These are phyloP conservation scores for Emericellopsis cladophorae DNA, from an alignment of 2,329 filamentous ascomycete species.

Conservation along the genomic window DNA sequence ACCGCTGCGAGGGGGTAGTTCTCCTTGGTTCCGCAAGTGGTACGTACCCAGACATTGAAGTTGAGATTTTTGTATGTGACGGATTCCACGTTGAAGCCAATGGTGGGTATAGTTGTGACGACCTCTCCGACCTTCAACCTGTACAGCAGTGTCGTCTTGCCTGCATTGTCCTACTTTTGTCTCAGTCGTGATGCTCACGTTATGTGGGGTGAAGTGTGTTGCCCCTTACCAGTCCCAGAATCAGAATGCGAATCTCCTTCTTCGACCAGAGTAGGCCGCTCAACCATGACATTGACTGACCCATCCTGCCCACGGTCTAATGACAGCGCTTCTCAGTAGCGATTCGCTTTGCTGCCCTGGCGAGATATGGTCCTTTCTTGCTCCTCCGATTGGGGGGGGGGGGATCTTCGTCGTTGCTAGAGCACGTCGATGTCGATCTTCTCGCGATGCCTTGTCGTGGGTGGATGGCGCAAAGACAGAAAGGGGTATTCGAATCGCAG, in stretches of 20 bases:
- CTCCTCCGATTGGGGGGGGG: too few species aligned
- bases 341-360: too few species aligned
- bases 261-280: slow-evolving; percentile 73
- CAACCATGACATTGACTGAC: slow-evolving; percentile 54
- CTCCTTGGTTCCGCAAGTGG: not conserved
- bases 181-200: not conserved
- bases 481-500: too few species aligned
- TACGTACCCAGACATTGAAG: slow-evolving; percentile 90
- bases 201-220: too few species aligned
- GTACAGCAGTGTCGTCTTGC: slow-evolving; percentile 95
- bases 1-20: not conserved
- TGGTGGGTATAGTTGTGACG: slow-evolving; percentile 96
- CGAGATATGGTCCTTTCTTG: too few species aligned
- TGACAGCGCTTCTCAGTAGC: too few species aligned
- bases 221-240: slow-evolving; percentile 66
- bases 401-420: too few species aligned
- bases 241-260: slow-evolving; percentile 96
- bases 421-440: too few species aligned
- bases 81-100: slow-evolving; percentile 98
- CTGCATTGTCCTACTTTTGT: slow-evolving; percentile 78
- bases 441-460: too few species aligned
- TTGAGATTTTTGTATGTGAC: slow-evolving; percentile 98
- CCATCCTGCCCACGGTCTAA: slow-evolving; percentile 33
- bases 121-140: slow-evolving; percentile 96
- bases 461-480: too few species aligned